A percentile compares a stretch with the other conserved stretches of the same genome.
Evolutionary conservation across 2,329 filamentous ascomycete genomes (phyloP).

Genomic region (Thermothelomyces thermophilus): DNA sequence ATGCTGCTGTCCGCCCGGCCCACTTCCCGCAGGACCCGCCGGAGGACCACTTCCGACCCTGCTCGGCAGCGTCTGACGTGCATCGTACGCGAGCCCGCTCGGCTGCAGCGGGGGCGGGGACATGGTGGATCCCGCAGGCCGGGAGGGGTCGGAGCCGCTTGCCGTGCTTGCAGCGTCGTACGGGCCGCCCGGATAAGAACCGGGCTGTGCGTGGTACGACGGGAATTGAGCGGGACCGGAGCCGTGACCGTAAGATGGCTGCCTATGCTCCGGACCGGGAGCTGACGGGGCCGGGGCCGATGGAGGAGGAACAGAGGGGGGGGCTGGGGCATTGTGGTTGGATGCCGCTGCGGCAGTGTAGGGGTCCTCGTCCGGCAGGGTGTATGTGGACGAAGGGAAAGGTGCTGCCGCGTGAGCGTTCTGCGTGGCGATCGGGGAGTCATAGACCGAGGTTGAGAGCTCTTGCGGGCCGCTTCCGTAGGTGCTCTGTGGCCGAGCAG

Average conservation of each 20-base stretch:
- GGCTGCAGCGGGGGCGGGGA: conserved; percentile 41
- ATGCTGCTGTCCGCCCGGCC: neutral
- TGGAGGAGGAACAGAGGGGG: conserved; percentile 23
- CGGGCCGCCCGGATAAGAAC: neutral
- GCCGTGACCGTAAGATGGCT: conserved; percentile 38
- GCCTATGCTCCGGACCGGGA: conserved; percentile 22
- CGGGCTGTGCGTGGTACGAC: conserved; percentile 24
- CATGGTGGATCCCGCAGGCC: conserved; percentile 29
- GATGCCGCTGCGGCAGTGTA: conserved; percentile 29
- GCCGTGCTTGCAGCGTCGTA: neutral
- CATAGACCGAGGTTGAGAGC: conserved; percentile 69
- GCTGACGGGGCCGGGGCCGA: conserved; percentile 28
- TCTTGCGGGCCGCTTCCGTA: conserved; percentile 65
- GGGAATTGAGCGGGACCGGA: conserved; percentile 35
- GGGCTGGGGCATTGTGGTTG: conserved; percentile 27
- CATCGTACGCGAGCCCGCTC: conserved; percentile 41
- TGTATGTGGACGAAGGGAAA: conserved; percentile 43
- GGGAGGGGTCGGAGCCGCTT: conserved; percentile 4
- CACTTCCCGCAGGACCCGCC: neutral
- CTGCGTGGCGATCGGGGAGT: conserved; percentile 59
- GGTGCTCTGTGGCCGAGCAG: conserved; percentile 58
- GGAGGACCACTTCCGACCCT: conserved; percentile 3
- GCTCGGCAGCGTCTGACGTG: conserved; percentile 45
- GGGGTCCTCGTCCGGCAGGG: conserved; percentile 38
- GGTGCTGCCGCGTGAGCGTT: conserved; percentile 39